A percentile compares a stretch with the other conserved stretches of the same genome.
Evolutionary conservation across 306 rosid genomes (phyloP).

Genomic region (apple (Malus domestica)): DNA sequence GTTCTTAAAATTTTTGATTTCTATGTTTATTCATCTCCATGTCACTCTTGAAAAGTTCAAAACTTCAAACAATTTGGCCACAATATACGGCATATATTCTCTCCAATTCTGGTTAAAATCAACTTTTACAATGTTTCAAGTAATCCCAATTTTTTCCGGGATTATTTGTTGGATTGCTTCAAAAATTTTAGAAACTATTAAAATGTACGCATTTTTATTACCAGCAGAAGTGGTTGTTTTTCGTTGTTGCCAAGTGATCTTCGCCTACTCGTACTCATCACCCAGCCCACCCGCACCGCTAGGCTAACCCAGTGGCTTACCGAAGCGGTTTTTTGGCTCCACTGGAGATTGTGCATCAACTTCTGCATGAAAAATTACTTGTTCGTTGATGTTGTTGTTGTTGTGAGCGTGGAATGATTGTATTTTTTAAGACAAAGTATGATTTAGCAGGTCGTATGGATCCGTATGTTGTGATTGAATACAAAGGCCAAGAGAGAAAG

Average conservation of each 20-base stretch:
- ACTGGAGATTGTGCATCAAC: not conserved
- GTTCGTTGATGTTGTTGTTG: not conserved
- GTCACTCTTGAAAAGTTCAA: not conserved
- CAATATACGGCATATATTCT: not conserved
- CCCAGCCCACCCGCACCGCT: too few species aligned
- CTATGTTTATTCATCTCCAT: not conserved
- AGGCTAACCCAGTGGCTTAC: too few species aligned
- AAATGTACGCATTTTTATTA: not conserved
- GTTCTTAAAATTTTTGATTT: not conserved
- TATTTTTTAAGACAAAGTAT: not conserved
- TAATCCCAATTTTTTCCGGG: too few species aligned
- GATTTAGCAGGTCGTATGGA: constrained; percentile 45
- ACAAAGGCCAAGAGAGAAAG: constrained; percentile 71
- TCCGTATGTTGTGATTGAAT: constrained; percentile 74
- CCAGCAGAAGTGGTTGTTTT: not conserved
- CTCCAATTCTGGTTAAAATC: too few species aligned
- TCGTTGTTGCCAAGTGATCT: not conserved
- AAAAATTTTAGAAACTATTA: not conserved
- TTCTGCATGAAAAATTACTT: not conserved
- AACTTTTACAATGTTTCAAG: too few species aligned
- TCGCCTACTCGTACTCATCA: too few species aligned
- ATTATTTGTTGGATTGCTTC: too few species aligned
- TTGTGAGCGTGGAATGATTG: not conserved
- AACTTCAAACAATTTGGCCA: not conserved
- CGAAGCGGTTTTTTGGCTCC: not conserved